Evolutionary conservation across 164 flowering plant species (phyloP).

Genomic region (Chloranthus sessilifolius): DNA sequence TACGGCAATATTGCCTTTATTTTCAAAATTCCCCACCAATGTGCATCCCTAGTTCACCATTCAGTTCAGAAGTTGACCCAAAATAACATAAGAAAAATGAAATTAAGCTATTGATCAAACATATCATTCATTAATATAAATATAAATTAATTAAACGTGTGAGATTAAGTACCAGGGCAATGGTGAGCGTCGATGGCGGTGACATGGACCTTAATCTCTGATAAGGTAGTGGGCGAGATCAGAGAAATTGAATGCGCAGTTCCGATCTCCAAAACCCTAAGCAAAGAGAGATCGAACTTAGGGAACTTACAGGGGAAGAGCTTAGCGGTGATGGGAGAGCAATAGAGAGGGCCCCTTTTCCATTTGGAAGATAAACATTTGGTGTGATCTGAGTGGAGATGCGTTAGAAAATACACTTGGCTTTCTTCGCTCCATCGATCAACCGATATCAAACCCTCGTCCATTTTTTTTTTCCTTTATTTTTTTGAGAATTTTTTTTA

Average conservation of each 20-base stretch:
- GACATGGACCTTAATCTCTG: constrained; percentile 30
- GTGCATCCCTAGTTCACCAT: too few species aligned
- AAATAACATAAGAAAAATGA: too few species aligned
- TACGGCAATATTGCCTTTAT: too few species aligned
- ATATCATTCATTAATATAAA: too few species aligned
- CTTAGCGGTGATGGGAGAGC: constrained; percentile 76
- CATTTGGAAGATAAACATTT: constrained; percentile 59
- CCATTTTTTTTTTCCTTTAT: constrained; percentile 51
- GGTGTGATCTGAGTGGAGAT: constrained; percentile 88
- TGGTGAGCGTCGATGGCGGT: constrained; percentile 76
- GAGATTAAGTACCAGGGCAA: constrained; percentile 58
- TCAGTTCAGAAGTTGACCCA: too few species aligned
- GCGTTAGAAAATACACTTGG: constrained; percentile 80
- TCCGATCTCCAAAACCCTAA: constrained; percentile 56
- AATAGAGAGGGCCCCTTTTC: constrained; percentile 59
- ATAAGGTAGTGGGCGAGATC: constrained; percentile 39
- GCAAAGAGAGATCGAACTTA: constrained; percentile 50
- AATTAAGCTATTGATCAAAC: too few species aligned
- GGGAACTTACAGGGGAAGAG: constrained; percentile 70
- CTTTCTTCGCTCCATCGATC: constrained; percentile 46
- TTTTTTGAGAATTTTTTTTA: too few species aligned
- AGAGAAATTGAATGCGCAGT: constrained; percentile 43
- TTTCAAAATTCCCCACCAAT: too few species aligned
- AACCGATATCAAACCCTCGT: constrained; percentile 64
- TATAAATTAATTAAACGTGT: too few species aligned